Evolutionary conservation across 805 yeast genomes (phyloP).

Genomic region (Sugiyamaella marilandica): DNA sequence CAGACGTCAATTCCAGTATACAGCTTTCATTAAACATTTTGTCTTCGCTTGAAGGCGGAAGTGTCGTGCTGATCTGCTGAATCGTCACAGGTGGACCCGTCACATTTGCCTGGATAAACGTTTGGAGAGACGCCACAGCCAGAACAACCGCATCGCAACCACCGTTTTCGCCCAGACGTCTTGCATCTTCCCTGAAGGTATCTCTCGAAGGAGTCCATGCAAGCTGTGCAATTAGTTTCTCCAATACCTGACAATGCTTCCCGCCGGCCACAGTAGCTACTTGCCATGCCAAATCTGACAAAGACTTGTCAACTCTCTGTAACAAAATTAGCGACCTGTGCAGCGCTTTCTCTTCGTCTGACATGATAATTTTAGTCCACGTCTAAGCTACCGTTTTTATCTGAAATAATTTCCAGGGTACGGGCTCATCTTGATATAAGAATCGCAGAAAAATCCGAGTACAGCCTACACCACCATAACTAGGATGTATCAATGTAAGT

Average conservation of each 20-base stretch:
- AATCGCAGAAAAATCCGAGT: neutral
- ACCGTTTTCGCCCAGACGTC: neutral
- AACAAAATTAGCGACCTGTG: neutral
- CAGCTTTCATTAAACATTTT: conserved; percentile 22
- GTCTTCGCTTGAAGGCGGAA: conserved; percentile 20
- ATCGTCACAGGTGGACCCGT: conserved; percentile 70
- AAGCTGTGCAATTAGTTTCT: neutral
- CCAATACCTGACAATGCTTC: neutral
- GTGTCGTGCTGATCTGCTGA: conserved; percentile 26
- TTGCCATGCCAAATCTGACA: neutral
- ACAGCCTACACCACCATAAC: too few species aligned
- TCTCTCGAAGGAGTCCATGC: neutral
- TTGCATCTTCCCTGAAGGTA: neutral
- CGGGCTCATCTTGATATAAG: neutral
- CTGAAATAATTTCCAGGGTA: neutral
- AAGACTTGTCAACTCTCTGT: neutral
- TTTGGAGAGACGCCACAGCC: conserved; percentile 60
- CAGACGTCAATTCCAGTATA: conserved; percentile 42
- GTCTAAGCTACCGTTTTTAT: neutral
- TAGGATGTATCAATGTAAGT: too few species aligned
- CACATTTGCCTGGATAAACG: conserved; percentile 69
- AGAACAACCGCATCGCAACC: conserved; percentile 15
- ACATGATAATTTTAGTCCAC: neutral
- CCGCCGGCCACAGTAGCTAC: neutral
- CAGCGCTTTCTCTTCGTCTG: neutral